Conservation (phyloP, 106 monocot genomes). For the Dendrobium catenatum region DNA sequence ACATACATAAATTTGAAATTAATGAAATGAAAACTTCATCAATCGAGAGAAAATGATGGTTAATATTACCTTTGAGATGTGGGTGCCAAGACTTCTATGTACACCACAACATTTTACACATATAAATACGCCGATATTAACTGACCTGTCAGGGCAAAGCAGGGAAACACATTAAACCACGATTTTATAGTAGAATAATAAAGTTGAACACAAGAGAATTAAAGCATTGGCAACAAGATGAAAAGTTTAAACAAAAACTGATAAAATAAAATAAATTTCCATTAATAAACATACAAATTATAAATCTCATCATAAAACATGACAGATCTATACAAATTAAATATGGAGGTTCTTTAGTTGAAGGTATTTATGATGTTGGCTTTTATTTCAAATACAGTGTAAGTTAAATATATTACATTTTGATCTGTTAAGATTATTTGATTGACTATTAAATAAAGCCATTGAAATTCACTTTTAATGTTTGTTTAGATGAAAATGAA, state of each 20-base stretch:
- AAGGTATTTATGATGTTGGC: too few relatives aligned
- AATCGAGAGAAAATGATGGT: not conserved
- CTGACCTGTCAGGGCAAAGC: conserved; percentile 9
- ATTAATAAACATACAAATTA: not conserved
- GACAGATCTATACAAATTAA: not conserved
- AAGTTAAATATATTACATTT: too few relatives aligned
- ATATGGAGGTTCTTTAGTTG: not conserved
- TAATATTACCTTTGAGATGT: conserved; percentile 19
- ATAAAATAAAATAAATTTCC: not conserved
- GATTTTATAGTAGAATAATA: not conserved
- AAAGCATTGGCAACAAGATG: not conserved
- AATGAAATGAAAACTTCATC: not conserved
- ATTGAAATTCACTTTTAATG: too few relatives aligned
- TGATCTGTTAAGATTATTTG: too few relatives aligned
- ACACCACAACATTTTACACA: conserved; percentile 26
- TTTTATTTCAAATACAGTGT: too few relatives aligned
- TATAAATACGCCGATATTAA: conserved; percentile 27
- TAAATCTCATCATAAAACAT: not conserved
- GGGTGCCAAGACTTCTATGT: conserved; percentile 22
- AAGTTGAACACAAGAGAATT: not conserved
- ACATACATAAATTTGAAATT: not conserved
- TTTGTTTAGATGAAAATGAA: too few relatives aligned
- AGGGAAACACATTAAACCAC: not conserved
- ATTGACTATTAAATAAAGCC: too few relatives aligned
- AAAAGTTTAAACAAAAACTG: not conserved